These are phyloP conservation scores for Phymatotrichopsis omnivora DNA, from an alignment of 2,329 filamentous ascomycete species.

Conservation along the genomic window DNA sequence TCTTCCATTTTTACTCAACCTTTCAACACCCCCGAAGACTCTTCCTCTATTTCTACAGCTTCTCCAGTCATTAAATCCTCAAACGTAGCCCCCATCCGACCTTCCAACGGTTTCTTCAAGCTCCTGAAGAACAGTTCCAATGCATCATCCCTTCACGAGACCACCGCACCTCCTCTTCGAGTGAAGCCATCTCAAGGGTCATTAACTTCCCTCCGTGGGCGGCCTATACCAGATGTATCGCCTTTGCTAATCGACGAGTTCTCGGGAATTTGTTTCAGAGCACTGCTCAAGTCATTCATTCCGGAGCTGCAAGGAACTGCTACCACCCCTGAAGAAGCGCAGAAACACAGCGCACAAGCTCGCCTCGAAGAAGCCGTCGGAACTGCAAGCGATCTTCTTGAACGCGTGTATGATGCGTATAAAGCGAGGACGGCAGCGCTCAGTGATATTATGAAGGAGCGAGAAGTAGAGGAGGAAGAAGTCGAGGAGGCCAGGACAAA, in stretches of 20 bases:
- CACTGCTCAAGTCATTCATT: constrained; percentile 18
- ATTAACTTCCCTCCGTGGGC: no score
- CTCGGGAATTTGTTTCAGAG: constrained; percentile 22
- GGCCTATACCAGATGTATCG: no score
- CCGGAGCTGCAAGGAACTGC: constrained; percentile 12
- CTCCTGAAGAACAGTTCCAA: no score
- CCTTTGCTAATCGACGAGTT: constrained; percentile 26
- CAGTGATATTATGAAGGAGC: constrained; percentile 45
- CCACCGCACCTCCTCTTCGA: no score
- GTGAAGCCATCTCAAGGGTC: no score
- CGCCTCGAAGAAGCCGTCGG: constrained; percentile 51
- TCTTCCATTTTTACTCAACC: no score
- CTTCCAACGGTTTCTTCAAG: no score
- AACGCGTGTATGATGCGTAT: constrained; percentile 50
- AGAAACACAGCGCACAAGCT: constrained; percentile 32
- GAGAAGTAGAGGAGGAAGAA: constrained; percentile 47
- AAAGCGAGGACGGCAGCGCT: constrained; percentile 44
- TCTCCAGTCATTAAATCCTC: no score
- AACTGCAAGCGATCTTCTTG: constrained; percentile 48
- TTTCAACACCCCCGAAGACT: no score
- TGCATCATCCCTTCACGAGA: no score
- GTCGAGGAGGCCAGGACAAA: constrained; percentile 47
- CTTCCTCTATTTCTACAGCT: no score
- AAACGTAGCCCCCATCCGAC: no score
- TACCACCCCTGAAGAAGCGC: constrained; percentile 17